Evolutionary conservation across 2,329 filamentous ascomycete species (phyloP), one percentile per base, ranked within the genome.

Genomic region (Capronia coronata): DNA sequence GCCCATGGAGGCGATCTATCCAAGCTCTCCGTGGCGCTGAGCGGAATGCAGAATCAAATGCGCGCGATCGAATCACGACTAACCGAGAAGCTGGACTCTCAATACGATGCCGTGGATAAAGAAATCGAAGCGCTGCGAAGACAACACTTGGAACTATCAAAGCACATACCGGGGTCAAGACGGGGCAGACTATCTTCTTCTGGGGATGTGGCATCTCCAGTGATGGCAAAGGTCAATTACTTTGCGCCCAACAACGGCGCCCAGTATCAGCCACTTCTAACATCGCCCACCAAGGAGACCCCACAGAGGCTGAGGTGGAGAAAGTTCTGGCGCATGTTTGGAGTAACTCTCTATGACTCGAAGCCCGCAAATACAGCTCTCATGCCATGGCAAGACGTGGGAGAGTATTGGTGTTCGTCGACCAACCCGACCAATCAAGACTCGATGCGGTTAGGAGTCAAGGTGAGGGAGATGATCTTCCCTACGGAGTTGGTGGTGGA

Each of bases 351-450:
- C n/a, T 55, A 54, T 30, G 30, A 56, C 18, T 43, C 48, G 45
- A 44, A 39, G 16, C 68, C 74, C 1, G 74, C 76, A 0, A 61
- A 70, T n/a, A 66, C 73, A 0, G 87, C 85, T 1, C 73, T 95
- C 1, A 64, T 68, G 1, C 68, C 73, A 2, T 95, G 90, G 88
- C 72, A 82, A 8, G 86, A 94, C 42, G 77, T 84, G 27, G 87
- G 86, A 16, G 86, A 97, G 54, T 94, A 88, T 67, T 97, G 88
- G 86, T 97, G 91, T 65, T 82, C 84, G 3, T 67, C 71, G 8
- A 63, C 65, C 43, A 75, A 72, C 2, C 68, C 69, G 0, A 35
- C 19, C 13, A 34, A 40, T 8, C 47, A 74, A 42, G 65, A 64
- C 11, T 68, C 69, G 13, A 61, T 69, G 6, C 71, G 75, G 53